Evolutionary conservation across 129 eudicot species (phyloP), one percentile per base, ranked within the genome.

Genomic region (Rutidosis leptorrhynchoides): DNA sequence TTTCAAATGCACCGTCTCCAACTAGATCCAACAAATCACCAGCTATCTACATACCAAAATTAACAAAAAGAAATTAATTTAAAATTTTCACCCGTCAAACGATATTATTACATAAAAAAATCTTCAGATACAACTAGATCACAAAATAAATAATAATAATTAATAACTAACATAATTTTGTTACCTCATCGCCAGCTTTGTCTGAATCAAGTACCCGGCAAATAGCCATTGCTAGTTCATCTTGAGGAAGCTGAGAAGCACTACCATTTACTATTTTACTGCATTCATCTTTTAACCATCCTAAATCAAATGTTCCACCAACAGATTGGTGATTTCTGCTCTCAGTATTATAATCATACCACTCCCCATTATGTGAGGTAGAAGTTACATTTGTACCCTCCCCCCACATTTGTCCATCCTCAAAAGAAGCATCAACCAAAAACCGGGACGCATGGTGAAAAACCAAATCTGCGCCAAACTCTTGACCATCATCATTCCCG

Each of bases 181-280:
- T 62, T 83, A 93, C 98, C 98, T 88, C 98, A 59, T 93, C 98
- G 23, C 96, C 98, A 53, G 95, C 89, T 61, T 93, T 93, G 58
- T 83, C 95, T 35, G 96, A 93, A 80, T 88, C 92, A 77, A 93
- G 96, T 65, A 93, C 86, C 60, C 87, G 83, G 77, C 98, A 93
- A 32, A 93, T 93, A 64, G 98, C 85, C 96, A 93, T 88, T 65
- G 98, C 98, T 49, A 93, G 69, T 76, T 93, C 98, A 86, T 93
- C 98, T 74, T 77, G 89, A 66, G 96, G 81, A 65, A 93, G 87
- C 71, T 88, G 92, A 51, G 98, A 93, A 67, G 79, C 65, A 78
- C 91, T 93, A 65, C 57, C 81, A 54, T 51, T 79, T 56, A 93
- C 89, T 78, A 93, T 88, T 76, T 58, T 77, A 29, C 69, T 85